phyloP scores from a whole-genome alignment of 108 stramenopile species.

The Cyclotella distinguenda region DNA sequence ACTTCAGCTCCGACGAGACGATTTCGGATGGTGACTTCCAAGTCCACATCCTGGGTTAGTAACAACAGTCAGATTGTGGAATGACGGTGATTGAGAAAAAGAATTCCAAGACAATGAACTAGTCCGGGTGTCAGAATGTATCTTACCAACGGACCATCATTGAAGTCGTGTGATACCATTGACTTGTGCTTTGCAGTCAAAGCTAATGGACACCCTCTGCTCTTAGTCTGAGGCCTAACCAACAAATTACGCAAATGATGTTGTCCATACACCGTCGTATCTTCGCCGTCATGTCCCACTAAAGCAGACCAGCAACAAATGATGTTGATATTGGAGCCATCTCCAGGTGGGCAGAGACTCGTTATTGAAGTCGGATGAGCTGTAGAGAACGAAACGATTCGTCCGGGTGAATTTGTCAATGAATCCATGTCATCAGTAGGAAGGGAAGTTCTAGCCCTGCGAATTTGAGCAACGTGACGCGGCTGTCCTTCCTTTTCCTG shows the following conservation, averaged over 20 bases:
- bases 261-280: constrained; percentile 47
- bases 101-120: not conserved
- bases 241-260: constrained; percentile 61
- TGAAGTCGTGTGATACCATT: constrained; percentile 62
- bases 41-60: constrained; percentile 38
- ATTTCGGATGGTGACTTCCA: constrained; percentile 63
- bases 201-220: constrained; percentile 62
- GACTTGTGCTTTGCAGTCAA: constrained; percentile 57
- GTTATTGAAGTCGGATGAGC: constrained; percentile 75
- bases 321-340: constrained; percentile 53
- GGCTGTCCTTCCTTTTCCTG: constrained; percentile 68
- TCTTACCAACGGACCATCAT: constrained; percentile 50
- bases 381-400: not conserved
- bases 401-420: constrained; percentile 1
- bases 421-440: constrained; percentile 13
- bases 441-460: constrained; percentile 56
- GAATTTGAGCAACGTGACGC: constrained; percentile 79
- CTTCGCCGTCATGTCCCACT: constrained; percentile 17
- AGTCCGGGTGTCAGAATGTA: not conserved
- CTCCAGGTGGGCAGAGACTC: constrained; percentile 55
- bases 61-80: not conserved
- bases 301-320: constrained; percentile 70
- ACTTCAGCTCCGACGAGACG: constrained; percentile 55
- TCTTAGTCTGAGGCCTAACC: constrained; percentile 52
- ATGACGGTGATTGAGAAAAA: not conserved